These are phyloP conservation scores for Saccharata proteae DNA, from an alignment of 2,329 filamentous ascomycete species.

Conservation along the genomic window DNA sequence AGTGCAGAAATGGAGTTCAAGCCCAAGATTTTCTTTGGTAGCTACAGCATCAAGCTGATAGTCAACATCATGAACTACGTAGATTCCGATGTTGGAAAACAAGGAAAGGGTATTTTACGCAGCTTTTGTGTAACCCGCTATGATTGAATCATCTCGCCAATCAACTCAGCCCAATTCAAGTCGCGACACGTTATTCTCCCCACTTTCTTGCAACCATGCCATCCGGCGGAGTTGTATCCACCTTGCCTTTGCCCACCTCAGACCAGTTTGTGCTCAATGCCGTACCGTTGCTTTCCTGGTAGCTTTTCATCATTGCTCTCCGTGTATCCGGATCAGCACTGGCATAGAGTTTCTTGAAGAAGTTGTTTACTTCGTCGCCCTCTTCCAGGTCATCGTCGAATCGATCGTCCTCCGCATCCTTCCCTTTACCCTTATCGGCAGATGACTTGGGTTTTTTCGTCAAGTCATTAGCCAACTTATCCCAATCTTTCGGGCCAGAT, in stretches of 20 bases:
- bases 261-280: conserved; percentile 84
- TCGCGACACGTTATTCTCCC: conserved; percentile 2
- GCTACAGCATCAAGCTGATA: too few species aligned
- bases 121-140: too few species aligned
- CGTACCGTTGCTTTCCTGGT: conserved; percentile 85
- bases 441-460: conserved; percentile 12
- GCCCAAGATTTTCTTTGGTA: too few species aligned
- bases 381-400: conserved; percentile 26
- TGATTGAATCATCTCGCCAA: not conserved
- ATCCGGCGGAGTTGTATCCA: conserved; percentile 63
- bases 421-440: conserved; percentile 13
- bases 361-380: conserved; percentile 53
- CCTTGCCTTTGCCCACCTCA: conserved; percentile 60
- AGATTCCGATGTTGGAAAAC: too few species aligned
- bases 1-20: too few species aligned
- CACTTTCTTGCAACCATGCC: conserved; percentile 66
- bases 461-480: conserved; percentile 52
- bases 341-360: conserved; percentile 86
- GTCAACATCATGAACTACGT: too few species aligned
- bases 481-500: conserved; percentile 81
- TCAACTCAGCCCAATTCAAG: not conserved
- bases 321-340: conserved; percentile 65
- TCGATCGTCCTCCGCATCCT: conserved; percentile 12
- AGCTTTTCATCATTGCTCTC: conserved; percentile 97
- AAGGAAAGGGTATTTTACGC: too few species aligned